These are phyloP conservation scores for Baorangia bicolor DNA, from an alignment of 768 basidiomycete species.

Conservation along the genomic window DNA sequence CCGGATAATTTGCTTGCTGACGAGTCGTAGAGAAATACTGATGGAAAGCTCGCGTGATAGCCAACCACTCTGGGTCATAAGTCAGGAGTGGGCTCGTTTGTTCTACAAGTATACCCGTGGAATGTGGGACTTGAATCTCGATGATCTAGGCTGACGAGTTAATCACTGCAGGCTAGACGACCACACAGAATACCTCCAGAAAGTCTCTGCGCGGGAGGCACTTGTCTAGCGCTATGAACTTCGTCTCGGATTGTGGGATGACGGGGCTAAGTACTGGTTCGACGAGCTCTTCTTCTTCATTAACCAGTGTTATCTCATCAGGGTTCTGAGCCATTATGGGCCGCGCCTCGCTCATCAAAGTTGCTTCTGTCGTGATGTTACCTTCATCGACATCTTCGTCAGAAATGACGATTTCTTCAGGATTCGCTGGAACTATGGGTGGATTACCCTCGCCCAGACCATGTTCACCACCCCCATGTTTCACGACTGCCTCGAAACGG, in stretches of 20 bases:
- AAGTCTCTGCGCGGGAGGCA: conserved; percentile 75
- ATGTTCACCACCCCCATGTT: conserved; percentile 36
- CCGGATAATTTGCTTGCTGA: conserved; percentile 59
- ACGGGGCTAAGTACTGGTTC: conserved; percentile 34
- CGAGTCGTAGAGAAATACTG: conserved; percentile 63
- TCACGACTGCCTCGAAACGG: conserved; percentile 72
- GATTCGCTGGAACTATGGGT: conserved; percentile 17
- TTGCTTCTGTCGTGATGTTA: background rate
- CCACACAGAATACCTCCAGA: conserved; percentile 58
- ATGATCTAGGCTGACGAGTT: conserved; percentile 52
- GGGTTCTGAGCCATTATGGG: conserved; percentile 38
- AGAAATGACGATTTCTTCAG: conserved; percentile 42
- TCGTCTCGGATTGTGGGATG: conserved; percentile 45
- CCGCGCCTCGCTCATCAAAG: conserved; percentile 35
- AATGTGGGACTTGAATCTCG: conserved; percentile 47
- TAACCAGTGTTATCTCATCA: conserved; percentile 52
- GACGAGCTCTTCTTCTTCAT: conserved; percentile 47
- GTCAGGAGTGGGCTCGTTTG: conserved; percentile 42
- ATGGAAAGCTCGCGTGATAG: conserved; percentile 85
- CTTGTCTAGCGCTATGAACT: conserved; percentile 90
- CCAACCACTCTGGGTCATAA: conserved; percentile 93
- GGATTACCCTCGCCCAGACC: background rate
- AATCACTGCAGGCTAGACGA: background rate
- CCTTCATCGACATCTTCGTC: conserved; percentile 32
- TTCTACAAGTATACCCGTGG: conserved; percentile 9